Conservation (phyloP, 257 asterid genomes). For the Solanum infundibuliforme region DNA sequence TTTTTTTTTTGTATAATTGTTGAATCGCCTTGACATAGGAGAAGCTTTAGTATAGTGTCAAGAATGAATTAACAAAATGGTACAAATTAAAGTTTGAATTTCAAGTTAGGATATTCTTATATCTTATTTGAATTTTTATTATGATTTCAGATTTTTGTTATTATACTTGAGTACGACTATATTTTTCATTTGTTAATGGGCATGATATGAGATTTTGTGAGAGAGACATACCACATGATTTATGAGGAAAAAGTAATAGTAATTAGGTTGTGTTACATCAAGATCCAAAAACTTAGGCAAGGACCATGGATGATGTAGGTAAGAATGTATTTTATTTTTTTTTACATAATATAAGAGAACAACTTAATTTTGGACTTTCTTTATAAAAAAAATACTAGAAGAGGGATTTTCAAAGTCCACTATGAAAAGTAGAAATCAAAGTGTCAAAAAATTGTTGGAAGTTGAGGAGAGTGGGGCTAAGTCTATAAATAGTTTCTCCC, state of each 20-base stretch:
- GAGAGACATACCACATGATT: background rate
- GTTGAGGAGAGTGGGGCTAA: background rate
- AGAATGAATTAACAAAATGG: background rate
- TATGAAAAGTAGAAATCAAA: background rate
- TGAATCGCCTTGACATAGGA: background rate
- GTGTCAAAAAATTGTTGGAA: background rate
- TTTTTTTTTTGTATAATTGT: background rate
- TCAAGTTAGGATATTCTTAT: background rate
- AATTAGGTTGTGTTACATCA: background rate
- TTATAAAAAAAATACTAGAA: background rate
- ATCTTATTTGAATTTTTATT: background rate
- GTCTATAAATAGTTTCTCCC: background rate
- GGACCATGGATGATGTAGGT: background rate
- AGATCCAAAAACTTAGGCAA: background rate
- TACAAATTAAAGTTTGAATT: too few relatives aligned
- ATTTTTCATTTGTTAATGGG: background rate
- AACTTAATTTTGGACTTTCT: background rate
- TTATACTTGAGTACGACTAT: fast-evolving
- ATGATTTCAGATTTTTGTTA: background rate
- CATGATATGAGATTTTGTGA: background rate
- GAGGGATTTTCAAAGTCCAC: background rate
- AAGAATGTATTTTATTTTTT: background rate
- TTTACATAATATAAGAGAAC: background rate
- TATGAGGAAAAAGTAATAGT: background rate
- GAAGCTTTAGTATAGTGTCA: background rate